Evolutionary conservation across 2,329 filamentous ascomycete species (phyloP).

Genomic region (Bipolaris victoriae): DNA sequence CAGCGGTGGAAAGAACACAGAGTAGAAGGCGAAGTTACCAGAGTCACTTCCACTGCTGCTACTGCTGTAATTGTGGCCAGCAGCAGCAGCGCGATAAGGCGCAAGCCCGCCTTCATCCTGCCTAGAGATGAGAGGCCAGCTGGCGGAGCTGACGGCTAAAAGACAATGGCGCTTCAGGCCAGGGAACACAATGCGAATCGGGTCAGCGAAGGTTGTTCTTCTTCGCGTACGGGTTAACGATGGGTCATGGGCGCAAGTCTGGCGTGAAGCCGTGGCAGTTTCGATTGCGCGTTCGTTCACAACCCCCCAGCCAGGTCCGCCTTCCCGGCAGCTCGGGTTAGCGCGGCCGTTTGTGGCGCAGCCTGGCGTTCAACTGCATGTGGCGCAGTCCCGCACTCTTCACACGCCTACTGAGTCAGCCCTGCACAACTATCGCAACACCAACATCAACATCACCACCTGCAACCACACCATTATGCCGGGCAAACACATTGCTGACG

Average conservation of each 20-base stretch:
- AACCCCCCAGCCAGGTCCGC: constrained; percentile 18
- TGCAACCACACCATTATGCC: constrained; percentile 35
- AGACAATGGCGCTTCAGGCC: constrained; percentile 6
- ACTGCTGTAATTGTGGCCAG: constrained; percentile 42
- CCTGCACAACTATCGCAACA: constrained; percentile 10
- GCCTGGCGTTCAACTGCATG: constrained; percentile 15
- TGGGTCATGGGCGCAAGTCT: constrained; percentile 14
- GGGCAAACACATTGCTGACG: constrained; percentile 32
- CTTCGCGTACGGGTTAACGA: neutral
- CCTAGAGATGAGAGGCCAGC: constrained; percentile 37
- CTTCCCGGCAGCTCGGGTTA: constrained; percentile 22
- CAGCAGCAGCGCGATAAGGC: constrained; percentile 42
- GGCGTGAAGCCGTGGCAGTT: constrained; percentile 17
- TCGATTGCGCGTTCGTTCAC: constrained; percentile 29
- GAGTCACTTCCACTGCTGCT: constrained; percentile 45
- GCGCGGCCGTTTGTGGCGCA: constrained; percentile 22
- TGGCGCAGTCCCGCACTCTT: constrained; percentile 21
- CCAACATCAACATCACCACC: constrained; percentile 13
- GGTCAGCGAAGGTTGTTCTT: neutral
- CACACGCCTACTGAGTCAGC: constrained; percentile 15
- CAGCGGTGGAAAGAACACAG: neutral
- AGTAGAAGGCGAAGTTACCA: constrained; percentile 10
- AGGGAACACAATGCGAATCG: constrained; percentile 6
- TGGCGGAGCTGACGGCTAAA: constrained; percentile 30
- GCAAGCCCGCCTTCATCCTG: constrained; percentile 47